Evolutionary conservation across 2,329 filamentous ascomycete genomes (phyloP), one percentile per base, ranked within the genome.

Genomic region (Ambrosiella xylebori): DNA sequence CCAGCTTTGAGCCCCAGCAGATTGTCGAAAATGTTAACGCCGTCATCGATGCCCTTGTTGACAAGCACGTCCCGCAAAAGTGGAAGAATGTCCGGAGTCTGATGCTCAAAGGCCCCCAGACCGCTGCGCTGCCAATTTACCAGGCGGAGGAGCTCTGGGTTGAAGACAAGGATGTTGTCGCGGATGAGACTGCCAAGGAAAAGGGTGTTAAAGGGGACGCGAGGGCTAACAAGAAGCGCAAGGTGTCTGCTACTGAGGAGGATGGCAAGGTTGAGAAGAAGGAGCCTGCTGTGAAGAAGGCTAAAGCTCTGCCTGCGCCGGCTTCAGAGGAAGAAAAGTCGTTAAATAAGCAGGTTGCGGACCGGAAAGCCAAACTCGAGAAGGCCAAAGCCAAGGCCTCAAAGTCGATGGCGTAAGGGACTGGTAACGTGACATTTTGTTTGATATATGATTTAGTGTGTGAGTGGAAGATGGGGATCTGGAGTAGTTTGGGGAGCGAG

Each of bases 101-200:
- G 61, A 89, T 95, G 70, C 77, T 98, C 75, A 98, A 97, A 77
- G 88, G 88, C 2, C 85, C 88, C 36, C 82, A 87, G 66, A 95
- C 91, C 3, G 85, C 84, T 61, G 86, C 91, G 7, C 76, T 98
- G 66, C 93, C 93, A n/a, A 83, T 98, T 67, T 98, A 89, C 87
- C 74, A 95, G 67, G 86, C 91, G 3, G 85, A 89, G 64, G 89
- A 96, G 76, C 76, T 98, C 63, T 98, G 93, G 89, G 71, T 84
- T 13, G 86, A 93, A 63, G 80, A 84, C 61, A 77, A 81, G 61
- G 83, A 88, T 62, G 80, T 85, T 66, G 81, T 95, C 6, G 73
- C 93, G 40, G 73, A 76, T 62, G 74, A 76, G 41, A 72, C 76
- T 60, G 76, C 75, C 64, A 66, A 73, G 64, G 68, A 71, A 27